Evolutionary conservation across 2,329 filamentous ascomycete species (phyloP).

Genomic region (Myriangium duriaei): DNA sequence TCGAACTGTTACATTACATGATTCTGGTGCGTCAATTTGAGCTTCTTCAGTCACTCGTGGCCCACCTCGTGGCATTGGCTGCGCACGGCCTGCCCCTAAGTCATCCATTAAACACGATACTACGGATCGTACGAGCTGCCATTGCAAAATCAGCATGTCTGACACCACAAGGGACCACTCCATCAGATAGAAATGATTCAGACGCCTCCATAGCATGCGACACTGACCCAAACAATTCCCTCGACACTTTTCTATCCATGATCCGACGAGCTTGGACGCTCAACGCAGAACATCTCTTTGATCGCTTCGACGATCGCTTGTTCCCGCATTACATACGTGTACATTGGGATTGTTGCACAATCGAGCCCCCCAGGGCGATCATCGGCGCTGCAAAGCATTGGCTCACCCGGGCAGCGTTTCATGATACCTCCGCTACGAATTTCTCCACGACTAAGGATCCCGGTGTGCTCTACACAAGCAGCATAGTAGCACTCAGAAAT

Average conservation of each 20-base stretch:
- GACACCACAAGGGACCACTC: too few species aligned
- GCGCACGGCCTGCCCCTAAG: not conserved
- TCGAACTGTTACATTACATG: not conserved
- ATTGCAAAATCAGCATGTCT: too few species aligned
- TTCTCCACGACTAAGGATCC: not conserved
- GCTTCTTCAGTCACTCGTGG: not conserved
- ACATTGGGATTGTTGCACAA: not conserved
- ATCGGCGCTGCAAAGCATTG: not conserved
- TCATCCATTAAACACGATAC: not conserved
- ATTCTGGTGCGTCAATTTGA: not conserved
- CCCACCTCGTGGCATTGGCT: not conserved
- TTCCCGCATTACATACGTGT: not conserved
- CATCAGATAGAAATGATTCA: too few species aligned
- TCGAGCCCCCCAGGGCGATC: not conserved
- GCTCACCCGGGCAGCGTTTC: not conserved
- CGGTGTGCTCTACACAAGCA: not conserved
- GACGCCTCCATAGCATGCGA: too few species aligned
- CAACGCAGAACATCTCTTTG: not conserved
- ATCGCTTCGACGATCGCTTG: not conserved
- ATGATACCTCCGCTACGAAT: not conserved
- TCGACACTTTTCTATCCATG: too few species aligned
- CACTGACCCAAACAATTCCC: too few species aligned
- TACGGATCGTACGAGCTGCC: too few species aligned
- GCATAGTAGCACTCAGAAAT: not conserved
- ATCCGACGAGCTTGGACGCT: not conserved